Evolutionary conservation across 208 protist genomes (phyloP), one percentile per base, ranked within the genome.

Genomic region (Trypanosoma scelopori): DNA sequence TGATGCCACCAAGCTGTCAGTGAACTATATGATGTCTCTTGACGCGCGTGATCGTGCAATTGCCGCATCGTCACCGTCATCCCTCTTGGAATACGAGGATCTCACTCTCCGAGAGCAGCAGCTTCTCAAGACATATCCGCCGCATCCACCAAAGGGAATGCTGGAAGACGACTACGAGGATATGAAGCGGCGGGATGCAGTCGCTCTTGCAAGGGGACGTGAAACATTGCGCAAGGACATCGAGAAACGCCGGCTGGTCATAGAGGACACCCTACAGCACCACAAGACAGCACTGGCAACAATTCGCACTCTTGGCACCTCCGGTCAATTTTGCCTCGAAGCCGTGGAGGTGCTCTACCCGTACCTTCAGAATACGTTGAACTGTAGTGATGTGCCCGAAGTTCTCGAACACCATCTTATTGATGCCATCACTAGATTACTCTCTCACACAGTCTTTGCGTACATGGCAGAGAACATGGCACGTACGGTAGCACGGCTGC

Each of bases 101-200:
- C 13, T n/a, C 35, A 55, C 75, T 25, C 72, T 96, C 22, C 68
- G 75, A 16, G 82, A 83, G 53, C 80, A 81, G 74, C 81, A 91
- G 55, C 75, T 96, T 28, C 74, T 94, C 35, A 93, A 93, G 74
- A 76, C 55, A 28, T 92, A 93, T 79, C 65, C 85, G 1, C 75
- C 86, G 15, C 78, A 79, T 55, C 82, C 91, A 5, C 91, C 91
- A 18, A 96, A 96, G 73, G 91, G 91, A 45, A 81, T 89, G 70
- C 77, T 72, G 9, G 91, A 72, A 47, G 91, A 96, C 46, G 91
- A 93, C 69, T 96, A 86, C 69, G 51, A 79, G 20, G 83, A 93
- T 58, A 78, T 90, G 76, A 91, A 92, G 69, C 76, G 79, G 64
- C 80, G 76, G 65, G 87, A 93, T 71, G 86, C 82, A 5, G 53